phyloP scores from a whole-genome alignment of 1,139 yeast genomes.

The Kurtzmaniella quercitrusa region DNA sequence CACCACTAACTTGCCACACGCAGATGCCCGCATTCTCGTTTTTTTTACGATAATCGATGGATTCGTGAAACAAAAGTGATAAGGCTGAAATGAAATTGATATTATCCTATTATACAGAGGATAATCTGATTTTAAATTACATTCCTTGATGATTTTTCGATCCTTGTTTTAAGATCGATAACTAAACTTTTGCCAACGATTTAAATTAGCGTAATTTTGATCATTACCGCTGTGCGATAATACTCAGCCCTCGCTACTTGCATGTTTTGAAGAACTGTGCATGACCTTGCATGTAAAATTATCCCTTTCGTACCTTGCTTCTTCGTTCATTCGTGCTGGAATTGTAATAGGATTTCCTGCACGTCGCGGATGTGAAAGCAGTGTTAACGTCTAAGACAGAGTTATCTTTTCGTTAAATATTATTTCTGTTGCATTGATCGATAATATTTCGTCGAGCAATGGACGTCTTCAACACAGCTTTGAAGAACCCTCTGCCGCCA shows the following conservation, averaged over 20 bases:
- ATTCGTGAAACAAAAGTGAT: neutral
- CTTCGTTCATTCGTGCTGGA: constrained; percentile 1
- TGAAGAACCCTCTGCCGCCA: constrained; percentile 30
- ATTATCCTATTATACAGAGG: no score
- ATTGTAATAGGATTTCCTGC: neutral
- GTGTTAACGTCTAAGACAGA: neutral
- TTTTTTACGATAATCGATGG: neutral
- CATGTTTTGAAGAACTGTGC: constrained; percentile 4
- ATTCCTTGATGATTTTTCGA: neutral
- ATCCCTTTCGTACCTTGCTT: constrained; percentile 5
- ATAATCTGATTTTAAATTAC: no score
- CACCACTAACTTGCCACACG: constrained; percentile 1
- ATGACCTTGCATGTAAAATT: constrained; percentile 1
- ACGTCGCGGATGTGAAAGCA: constrained; percentile 3
- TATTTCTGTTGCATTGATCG: neutral
- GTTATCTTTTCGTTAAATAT: neutral
- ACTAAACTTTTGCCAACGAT: neutral
- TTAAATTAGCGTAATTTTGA: neutral
- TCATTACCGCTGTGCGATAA: neutral
- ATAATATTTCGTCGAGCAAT: constrained; percentile 9
- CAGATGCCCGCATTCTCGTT: constrained; percentile 1
- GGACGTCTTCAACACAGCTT: constrained; percentile 27
- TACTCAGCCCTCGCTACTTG: constrained; percentile 3
- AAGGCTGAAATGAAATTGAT: no score
- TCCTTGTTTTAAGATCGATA: neutral